These are phyloP conservation scores for Erodium texanum DNA, from an alignment of 441 rosid species.

Conservation along the genomic window DNA sequence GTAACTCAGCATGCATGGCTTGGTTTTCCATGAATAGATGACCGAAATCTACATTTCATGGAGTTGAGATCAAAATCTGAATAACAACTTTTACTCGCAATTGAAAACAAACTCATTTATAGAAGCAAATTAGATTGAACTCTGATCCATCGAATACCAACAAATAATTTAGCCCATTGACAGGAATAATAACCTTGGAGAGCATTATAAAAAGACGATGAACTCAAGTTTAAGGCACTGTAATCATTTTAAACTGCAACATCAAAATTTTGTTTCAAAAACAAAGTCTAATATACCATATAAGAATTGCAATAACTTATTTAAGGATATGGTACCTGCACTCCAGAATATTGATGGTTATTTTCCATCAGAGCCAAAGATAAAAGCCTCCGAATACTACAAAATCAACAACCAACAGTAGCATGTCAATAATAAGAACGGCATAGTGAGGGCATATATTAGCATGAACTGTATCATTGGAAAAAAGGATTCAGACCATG, in stretches of 20 bases:
- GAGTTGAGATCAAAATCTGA: not conserved
- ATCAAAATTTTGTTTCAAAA: slow-evolving; percentile 5
- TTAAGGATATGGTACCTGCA: slow-evolving; percentile 40
- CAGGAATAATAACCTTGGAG: not conserved
- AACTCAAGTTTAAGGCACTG: not conserved
- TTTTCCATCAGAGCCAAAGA: slow-evolving; percentile 50
- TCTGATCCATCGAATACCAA: not conserved
- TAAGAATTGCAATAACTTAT: not conserved
- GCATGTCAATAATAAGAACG: slow-evolving; percentile 10
- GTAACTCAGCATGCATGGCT: not conserved
- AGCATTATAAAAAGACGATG: not conserved
- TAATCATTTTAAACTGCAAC: not conserved
- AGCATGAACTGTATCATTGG: slow-evolving; percentile 1
- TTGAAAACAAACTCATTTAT: not conserved
- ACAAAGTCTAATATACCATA: not conserved
- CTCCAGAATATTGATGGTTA: slow-evolving; percentile 57
- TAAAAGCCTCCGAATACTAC: slow-evolving; percentile 25
- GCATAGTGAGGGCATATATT: slow-evolving; percentile 4
- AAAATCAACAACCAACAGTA: slow-evolving; percentile 19
- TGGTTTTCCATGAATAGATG: not conserved
- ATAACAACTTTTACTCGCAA: not conserved
- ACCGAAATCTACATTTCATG: not conserved
- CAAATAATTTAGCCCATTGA: not conserved
- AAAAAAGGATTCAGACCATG: slow-evolving; percentile 6
- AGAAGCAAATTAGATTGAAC: not conserved